Conservation (phyloP, 352 stramenopile species). For the Phytophthora sp. region DNA sequence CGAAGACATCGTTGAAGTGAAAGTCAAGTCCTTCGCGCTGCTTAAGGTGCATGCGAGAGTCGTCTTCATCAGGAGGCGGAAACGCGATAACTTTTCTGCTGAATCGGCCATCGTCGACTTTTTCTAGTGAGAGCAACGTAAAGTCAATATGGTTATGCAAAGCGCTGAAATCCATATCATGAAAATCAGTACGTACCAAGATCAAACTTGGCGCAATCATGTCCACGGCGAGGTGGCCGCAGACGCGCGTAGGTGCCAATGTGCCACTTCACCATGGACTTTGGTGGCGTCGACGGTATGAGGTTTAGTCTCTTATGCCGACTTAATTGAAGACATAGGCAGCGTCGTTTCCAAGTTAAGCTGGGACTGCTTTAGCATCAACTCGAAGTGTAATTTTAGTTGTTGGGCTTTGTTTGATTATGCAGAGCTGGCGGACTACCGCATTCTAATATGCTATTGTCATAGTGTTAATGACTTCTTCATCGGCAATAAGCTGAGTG, state of each 20-base stretch:
- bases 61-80: conserved; percentile 59
- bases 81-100: conserved; percentile 60
- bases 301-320: background rate
- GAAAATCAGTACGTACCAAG: conserved; percentile 35
- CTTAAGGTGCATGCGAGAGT: conserved; percentile 68
- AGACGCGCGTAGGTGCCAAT: conserved; percentile 81
- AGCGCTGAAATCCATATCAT: background rate
- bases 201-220: conserved; percentile 68
- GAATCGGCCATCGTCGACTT: conserved; percentile 51
- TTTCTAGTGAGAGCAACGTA: conserved; percentile 33
- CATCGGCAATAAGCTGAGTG: conserved; percentile 19
- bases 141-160: background rate
- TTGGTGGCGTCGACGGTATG: background rate
- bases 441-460: conserved; percentile 22
- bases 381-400: conserved; percentile 25
- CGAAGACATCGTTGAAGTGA: conserved; percentile 75
- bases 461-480: conserved; percentile 10
- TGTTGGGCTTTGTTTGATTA: conserved; percentile 2
- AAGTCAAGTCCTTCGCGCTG: conserved; percentile 78
- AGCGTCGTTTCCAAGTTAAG: conserved; percentile 25
- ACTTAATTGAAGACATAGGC: background rate
- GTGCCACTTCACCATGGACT: conserved; percentile 71
- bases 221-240: conserved; percentile 56
- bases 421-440: too few relatives aligned
- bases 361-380: background rate